Evolutionary conservation across 768 basidiomycete species (phyloP), one percentile per base, ranked within the genome.

Genomic region (Trametes sanguinea): DNA sequence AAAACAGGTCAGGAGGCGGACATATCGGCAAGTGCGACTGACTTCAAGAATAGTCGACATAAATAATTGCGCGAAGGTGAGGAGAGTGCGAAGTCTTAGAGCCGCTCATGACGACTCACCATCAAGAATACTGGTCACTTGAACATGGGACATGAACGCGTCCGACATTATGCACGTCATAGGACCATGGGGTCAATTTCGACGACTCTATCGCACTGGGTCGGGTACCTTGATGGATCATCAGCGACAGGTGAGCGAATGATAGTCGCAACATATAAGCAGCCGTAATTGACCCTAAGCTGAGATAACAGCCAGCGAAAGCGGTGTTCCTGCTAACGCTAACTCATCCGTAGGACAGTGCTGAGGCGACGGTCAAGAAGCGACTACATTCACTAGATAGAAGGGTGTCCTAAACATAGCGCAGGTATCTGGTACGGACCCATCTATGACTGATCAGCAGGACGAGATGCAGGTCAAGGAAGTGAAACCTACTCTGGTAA

Each of bases 11-110:
- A 27, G 10, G 10, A 9, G 29, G 29, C 22, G 47, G 29, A 30
- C 48, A 32, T 50, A 32, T n/a, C 29, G 48, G 48, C 10, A 16
- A 27, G 48, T 45, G 46, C 67, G 66, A 66, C 13, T 29, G 33
- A 62, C 62, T 61, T 27, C 67, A 63, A 67, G 64, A 1, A 14
- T 10, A 29, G 2, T 32, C 6, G 11, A 7, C 29, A 16, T 29
- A 29, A 50, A 32, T 13, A 22, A 13, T n/a, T 32, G 17, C 22
- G 30, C 3, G 22, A 50, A 13, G 3, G 48, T 29, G 29, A 50
- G 13, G 48, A 50, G 6, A 16, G 16, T 27, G 7, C 22, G 45
- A 3, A 22, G 45, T 46, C 45, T 16, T 10, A 46, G 27, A 27
- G 22, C 17, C 16, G 45, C 17, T 4, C 17, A 10, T 17, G 45